phyloP scores from a whole-genome alignment of 345 rosid species.

The Balakata baccata region DNA sequence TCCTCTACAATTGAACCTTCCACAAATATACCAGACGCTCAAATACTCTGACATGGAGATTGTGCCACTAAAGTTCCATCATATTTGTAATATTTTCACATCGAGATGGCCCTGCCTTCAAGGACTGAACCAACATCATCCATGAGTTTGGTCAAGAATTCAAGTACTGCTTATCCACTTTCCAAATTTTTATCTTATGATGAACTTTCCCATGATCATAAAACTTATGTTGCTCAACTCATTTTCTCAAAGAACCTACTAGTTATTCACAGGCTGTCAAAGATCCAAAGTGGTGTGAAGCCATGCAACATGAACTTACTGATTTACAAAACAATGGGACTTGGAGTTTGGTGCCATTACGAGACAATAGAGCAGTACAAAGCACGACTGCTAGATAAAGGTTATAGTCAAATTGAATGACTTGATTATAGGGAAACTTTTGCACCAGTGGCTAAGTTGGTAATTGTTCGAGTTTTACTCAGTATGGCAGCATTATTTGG shows the following conservation, averaged over 20 bases:
- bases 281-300: no score
- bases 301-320: not conserved
- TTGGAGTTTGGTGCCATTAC: not conserved
- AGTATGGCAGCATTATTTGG: no score
- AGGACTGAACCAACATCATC: not conserved
- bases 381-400: no score
- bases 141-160: not conserved
- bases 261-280: not conserved
- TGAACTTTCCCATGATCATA: not conserved
- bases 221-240: not conserved
- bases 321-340: not conserved
- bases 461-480: no score
- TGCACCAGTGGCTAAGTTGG: no score
- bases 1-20: not conserved
- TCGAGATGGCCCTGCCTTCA: not conserved
- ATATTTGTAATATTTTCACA: not conserved
- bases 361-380: no score
- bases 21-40: not conserved
- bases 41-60: not conserved
- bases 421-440: no score
- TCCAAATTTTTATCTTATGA: not conserved
- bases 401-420: no score
- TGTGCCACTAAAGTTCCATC: not conserved
- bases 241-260: not conserved
- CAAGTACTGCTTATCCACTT: not conserved